Evolutionary conservation across 2,329 filamentous ascomycete species (phyloP), one percentile per base, ranked within the genome.

Genomic region (Colletotrichum costaricense): DNA sequence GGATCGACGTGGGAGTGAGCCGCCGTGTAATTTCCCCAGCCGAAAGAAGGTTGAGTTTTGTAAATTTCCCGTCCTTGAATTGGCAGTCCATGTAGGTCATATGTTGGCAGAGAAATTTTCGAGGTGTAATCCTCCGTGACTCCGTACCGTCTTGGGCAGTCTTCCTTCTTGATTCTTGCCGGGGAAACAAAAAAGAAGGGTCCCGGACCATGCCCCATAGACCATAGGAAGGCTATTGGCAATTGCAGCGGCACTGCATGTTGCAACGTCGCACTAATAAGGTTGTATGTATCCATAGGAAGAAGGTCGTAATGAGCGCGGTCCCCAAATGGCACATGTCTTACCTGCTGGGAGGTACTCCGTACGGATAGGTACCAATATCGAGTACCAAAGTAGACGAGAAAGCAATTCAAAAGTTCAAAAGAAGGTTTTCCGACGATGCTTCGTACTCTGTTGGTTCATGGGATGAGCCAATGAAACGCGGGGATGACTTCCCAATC

Each of bases 401-500:
- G 22, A 70, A 49, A 55, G 54, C 54, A 38, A 49, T 60, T 73
- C 60, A 30, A 60, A 49, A 49, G 42, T 49, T 49, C 42, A 49
- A 69, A 69, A 69, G 59, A 57, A 49, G 60, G 55, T 64, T 62
- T 16, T 26, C 26, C 54, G 56, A 65, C 60, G 55, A 70, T 65
- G 56, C 60, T 69, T 57, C 35, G 60, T 52, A 42, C 59, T 52
- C 52, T 52, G 57, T 55, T 33, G 49, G 30, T 16, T 56, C 33
- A 70, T 56, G 60, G 55, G 55, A 42, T 14, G 35, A 55, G 67
- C 56, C 70, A 73, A 65, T 65, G 60, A 63, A 73, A 70, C 66
- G 60, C 70, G 70, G 70, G 55, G 60, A 65, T 73, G 70, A 73
- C 67, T 73, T 64, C 70, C 70, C 60, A 24, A 73, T 70, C 49